These are phyloP conservation scores for Raffaelea arxii DNA, from an alignment of 2,329 filamentous ascomycete genomes.

Conservation along the genomic window DNA sequence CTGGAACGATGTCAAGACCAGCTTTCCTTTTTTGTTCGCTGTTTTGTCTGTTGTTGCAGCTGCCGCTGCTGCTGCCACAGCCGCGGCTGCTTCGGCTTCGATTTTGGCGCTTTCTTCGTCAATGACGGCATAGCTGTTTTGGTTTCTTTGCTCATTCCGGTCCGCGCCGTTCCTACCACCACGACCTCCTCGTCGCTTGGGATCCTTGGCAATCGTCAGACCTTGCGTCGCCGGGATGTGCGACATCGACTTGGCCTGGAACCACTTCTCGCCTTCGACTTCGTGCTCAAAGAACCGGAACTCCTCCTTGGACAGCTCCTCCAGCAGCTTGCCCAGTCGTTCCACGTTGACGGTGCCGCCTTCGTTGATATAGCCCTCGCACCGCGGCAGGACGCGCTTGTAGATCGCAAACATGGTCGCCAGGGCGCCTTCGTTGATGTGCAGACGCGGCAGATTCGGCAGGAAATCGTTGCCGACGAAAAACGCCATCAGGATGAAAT, in stretches of 20 bases:
- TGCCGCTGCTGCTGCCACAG: neutral
- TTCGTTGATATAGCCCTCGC: slow-evolving; percentile 94
- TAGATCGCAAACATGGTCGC: slow-evolving; percentile 97
- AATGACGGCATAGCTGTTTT: neutral
- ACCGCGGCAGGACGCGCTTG: slow-evolving; percentile 77
- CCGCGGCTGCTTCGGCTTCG: neutral
- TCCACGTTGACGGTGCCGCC: slow-evolving; percentile 83
- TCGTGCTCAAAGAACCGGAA: slow-evolving; percentile 89
- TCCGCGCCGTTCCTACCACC: neutral
- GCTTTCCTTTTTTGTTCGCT: slow-evolving; percentile 41
- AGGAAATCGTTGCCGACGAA: slow-evolving; percentile 99
- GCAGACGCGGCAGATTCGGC: slow-evolving; percentile 87
- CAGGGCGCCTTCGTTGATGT: slow-evolving; percentile 96
- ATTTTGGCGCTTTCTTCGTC: neutral
- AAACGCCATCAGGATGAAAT: slow-evolving; percentile 99
- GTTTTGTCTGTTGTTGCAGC: slow-evolving; percentile 23
- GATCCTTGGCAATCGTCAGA: slow-evolving; percentile 10
- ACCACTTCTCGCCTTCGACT: slow-evolving; percentile 81
- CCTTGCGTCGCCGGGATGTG: slow-evolving; percentile 50
- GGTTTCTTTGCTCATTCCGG: neutral
- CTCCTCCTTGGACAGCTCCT: slow-evolving; percentile 81
- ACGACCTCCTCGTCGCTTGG: slow-evolving; percentile 6
- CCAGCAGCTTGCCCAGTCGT: slow-evolving; percentile 65
- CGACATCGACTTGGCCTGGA: slow-evolving; percentile 68
- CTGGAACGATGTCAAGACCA: slow-evolving; percentile 70